These are phyloP conservation scores for Hymenoscyphus albidus DNA, from an alignment of 2,329 filamentous ascomycete species.

Conservation along the genomic window DNA sequence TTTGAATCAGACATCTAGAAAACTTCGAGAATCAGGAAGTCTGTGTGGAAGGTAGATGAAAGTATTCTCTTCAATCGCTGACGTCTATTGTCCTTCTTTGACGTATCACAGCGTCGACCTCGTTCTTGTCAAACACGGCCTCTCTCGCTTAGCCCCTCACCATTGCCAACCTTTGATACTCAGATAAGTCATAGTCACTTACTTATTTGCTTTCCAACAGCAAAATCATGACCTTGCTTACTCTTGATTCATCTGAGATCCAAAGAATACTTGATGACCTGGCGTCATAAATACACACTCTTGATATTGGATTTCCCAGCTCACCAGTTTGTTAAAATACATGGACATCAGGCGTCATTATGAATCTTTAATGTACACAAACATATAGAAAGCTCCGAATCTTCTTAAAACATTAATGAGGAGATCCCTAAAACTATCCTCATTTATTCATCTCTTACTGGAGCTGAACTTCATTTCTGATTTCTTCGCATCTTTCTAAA, in stretches of 20 bases:
- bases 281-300: not conserved
- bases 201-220: not conserved
- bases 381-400: not conserved
- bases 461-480: no score
- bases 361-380: not conserved
- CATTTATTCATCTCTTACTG: no score
- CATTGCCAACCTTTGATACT: not conserved
- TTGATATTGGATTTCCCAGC: not conserved
- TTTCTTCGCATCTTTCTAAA: no score
- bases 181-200: not conserved
- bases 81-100: not conserved
- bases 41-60: no score
- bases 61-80: not conserved
- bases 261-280: no score
- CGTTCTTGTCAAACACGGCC: not conserved
- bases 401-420: not conserved
- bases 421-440: no score
- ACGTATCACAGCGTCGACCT: not conserved
- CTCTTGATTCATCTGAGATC: not conserved
- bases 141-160: not conserved
- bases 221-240: not conserved
- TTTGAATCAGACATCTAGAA: no score
- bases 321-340: not conserved
- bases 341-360: not conserved
- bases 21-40: no score